phyloP scores from a whole-genome alignment of 192 early-diverging fungal genomes.

The Radiomyces spectabilis region DNA sequence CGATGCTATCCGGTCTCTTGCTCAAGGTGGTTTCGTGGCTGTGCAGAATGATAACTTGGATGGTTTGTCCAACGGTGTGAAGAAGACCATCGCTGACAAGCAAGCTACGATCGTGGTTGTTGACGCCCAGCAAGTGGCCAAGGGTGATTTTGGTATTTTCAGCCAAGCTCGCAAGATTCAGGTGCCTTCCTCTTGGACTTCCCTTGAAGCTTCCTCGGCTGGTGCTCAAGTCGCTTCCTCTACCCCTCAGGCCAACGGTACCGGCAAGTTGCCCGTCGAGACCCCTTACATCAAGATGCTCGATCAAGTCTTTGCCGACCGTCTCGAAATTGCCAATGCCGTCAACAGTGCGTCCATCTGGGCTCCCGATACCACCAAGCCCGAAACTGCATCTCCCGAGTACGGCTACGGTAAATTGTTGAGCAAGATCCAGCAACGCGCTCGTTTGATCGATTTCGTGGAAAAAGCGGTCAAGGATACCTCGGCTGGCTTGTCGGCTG shows the following conservation, averaged over 20 bases:
- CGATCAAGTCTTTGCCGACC: slow-evolving; percentile 66
- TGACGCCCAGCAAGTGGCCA: slow-evolving; percentile 18
- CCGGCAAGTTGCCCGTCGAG: slow-evolving; percentile 40
- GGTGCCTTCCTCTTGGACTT: slow-evolving; percentile 11
- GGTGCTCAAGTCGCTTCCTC: neutral
- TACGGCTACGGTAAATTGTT: slow-evolving; percentile 81
- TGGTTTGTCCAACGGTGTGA: slow-evolving; percentile 2
- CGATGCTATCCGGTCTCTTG: slow-evolving; percentile 1
- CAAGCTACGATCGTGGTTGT: slow-evolving; percentile 6
- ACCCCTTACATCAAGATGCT: slow-evolving; percentile 80
- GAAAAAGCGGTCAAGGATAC: slow-evolving; percentile 45
- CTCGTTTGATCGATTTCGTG: slow-evolving; percentile 55
- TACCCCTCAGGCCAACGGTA: neutral
- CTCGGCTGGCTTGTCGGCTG: slow-evolving; percentile 38
- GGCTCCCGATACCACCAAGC: slow-evolving; percentile 47
- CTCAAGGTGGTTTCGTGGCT: slow-evolving; percentile 2
- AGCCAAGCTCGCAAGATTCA: slow-evolving; percentile 25
- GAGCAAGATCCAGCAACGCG: slow-evolving; percentile 58
- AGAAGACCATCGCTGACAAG: slow-evolving; percentile 16
- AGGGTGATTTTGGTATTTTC: slow-evolving; percentile 27
- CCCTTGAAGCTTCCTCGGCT: too few relatives aligned
- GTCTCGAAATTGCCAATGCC: slow-evolving; percentile 77
- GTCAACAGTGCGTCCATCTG: slow-evolving; percentile 62
- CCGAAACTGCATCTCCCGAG: slow-evolving; percentile 63
- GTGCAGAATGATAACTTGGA: neutral